Percentiles rank a stretch among this genome's conserved stretches.
Conservation (phyloP, 768 basidiomycete genomes). For the Pleurotus sapidus region DNA sequence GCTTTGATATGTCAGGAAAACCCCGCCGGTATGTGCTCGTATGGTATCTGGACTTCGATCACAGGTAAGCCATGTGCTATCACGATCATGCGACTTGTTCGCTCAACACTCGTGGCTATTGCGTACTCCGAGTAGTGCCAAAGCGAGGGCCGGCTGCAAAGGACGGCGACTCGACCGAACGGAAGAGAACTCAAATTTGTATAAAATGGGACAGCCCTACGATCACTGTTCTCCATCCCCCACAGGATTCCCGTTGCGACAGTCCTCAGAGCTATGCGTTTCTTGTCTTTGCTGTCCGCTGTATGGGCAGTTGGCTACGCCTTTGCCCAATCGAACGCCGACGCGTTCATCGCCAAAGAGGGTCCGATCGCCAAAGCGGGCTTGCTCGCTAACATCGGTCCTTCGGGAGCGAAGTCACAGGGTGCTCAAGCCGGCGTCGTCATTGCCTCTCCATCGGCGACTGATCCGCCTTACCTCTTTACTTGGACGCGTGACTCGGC, state of each 20-base stretch:
- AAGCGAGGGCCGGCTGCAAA: background rate
- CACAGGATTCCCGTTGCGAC: background rate
- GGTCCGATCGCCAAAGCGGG: slow-evolving; percentile 34
- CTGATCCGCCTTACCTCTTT: slow-evolving; percentile 55
- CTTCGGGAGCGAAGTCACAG: slow-evolving; percentile 39
- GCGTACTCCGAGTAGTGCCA: background rate
- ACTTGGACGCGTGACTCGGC: slow-evolving; percentile 73
- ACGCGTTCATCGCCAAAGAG: slow-evolving; percentile 21
- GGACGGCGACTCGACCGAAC: background rate
- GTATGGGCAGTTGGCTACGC: background rate
- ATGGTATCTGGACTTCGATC: slow-evolving; percentile 4
- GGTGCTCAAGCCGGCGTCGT: slow-evolving; percentile 49
- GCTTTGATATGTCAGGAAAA: background rate
- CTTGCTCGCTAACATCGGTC: slow-evolving; percentile 60
- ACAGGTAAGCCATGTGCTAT: slow-evolving; percentile 1
- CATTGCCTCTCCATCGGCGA: slow-evolving; percentile 45
- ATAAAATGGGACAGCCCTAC: background rate
- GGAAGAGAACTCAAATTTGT: background rate
- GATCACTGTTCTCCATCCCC: background rate
- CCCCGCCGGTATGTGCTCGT: slow-evolving; percentile 4
- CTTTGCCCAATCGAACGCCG: background rate
- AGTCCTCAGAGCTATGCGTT: background rate
- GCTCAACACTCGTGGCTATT: background rate
- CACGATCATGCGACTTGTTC: slow-evolving; percentile 5
- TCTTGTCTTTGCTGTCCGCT: slow-evolving; percentile 1